Conservation (phyloP, 2,329 filamentous ascomycete genomes). For the Fusarium equiseti region DNA sequence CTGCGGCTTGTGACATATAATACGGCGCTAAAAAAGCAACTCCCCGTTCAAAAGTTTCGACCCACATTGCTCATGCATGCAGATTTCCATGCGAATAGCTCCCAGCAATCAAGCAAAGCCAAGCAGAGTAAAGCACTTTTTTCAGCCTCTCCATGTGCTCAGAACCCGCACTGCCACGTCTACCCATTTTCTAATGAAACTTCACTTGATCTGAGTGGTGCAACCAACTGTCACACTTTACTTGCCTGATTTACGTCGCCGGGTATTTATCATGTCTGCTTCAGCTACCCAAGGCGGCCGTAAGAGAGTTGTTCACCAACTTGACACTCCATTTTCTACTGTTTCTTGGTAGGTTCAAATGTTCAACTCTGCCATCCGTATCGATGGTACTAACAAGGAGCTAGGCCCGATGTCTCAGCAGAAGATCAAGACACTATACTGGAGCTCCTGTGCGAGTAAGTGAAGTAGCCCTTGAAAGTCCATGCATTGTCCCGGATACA, state of each 20-base stretch:
- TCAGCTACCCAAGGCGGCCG: conserved; percentile 49
- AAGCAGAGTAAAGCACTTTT: conserved; percentile 5
- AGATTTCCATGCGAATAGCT: conserved; percentile 30
- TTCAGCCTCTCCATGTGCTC: neutral
- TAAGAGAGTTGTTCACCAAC: conserved; percentile 72
- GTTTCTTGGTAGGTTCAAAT: conserved; percentile 65
- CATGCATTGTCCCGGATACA: neutral
- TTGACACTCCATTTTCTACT: conserved; percentile 73
- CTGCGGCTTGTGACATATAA: conserved; percentile 22
- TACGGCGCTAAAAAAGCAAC: conserved; percentile 35
- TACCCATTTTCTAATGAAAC: neutral
- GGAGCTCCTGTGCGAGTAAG: conserved; percentile 75
- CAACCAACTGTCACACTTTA: neutral
- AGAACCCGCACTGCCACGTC: neutral
- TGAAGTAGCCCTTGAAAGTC: conserved; percentile 26
- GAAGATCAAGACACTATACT: conserved; percentile 73
- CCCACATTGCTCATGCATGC: conserved; percentile 24
- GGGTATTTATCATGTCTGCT: conserved; percentile 43
- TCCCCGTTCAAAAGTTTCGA: conserved; percentile 20
- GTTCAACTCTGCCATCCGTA: neutral
- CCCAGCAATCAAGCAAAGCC: neutral
- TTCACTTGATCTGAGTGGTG: neutral
- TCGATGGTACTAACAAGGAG: conserved; percentile 6
- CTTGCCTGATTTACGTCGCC: neutral
- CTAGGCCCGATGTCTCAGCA: conserved; percentile 70